phyloP scores from a whole-genome alignment of 192 early-diverging fungal genomes.

The Pilobolus umbonatus region DNA sequence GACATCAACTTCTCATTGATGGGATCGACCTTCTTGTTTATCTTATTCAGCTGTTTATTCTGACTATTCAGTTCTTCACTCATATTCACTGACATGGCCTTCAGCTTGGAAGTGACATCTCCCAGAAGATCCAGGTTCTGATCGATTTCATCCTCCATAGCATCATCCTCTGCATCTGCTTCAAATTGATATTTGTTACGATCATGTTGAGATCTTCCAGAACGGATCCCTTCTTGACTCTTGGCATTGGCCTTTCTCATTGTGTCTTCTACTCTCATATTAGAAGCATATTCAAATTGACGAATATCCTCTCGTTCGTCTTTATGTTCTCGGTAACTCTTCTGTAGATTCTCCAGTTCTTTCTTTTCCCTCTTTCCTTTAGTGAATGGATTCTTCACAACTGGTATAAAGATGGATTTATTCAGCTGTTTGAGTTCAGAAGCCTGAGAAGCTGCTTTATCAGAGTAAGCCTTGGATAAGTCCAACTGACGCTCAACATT shows the following conservation, averaged over 20 bases:
- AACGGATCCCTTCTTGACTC: constrained; percentile 40
- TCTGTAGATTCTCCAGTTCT: constrained; percentile 48
- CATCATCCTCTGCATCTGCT: constrained; percentile 61
- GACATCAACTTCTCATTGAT: constrained; percentile 25
- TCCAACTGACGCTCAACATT: constrained; percentile 59
- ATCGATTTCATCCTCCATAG: constrained; percentile 64
- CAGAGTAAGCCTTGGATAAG: constrained; percentile 52
- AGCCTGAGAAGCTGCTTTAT: constrained; percentile 46
- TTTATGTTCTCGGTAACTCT: constrained; percentile 44
- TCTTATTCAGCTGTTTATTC: constrained; percentile 48
- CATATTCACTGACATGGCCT: constrained; percentile 54
- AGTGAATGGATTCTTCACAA: constrained; percentile 64
- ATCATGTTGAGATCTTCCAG: constrained; percentile 36
- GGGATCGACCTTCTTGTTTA: constrained; percentile 48
- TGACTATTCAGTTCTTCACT: constrained; percentile 57
- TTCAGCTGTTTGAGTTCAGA: constrained; percentile 60
- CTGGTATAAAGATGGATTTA: constrained; percentile 68
- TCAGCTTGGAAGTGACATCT: constrained; percentile 45
- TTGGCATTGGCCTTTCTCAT: constrained; percentile 31
- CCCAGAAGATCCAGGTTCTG: constrained; percentile 57
- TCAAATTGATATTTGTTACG: constrained; percentile 62
- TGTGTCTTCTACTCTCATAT: constrained; percentile 46
- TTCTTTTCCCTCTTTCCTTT: constrained; percentile 50
- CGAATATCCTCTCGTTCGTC: constrained; percentile 47
- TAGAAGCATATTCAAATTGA: constrained; percentile 47